These are phyloP conservation scores for Neolentinus lepideus DNA, from an alignment of 1,284 basidiomycete genomes.

Conservation along the genomic window DNA sequence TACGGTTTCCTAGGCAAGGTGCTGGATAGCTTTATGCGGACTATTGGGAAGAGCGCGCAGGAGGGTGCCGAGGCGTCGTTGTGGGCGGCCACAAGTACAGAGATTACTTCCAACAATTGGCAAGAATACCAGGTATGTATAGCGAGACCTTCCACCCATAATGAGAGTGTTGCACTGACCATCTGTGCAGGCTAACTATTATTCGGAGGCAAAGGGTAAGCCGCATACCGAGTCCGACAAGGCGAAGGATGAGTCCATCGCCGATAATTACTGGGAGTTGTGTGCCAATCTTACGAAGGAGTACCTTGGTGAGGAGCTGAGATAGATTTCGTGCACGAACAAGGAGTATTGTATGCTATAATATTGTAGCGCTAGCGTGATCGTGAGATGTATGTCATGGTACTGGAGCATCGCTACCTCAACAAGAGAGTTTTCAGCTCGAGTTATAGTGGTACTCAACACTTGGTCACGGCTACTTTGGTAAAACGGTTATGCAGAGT, in stretches of 20 bases:
- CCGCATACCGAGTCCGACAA: constrained; percentile 18
- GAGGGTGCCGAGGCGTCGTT: constrained; percentile 24
- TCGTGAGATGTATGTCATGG: no score
- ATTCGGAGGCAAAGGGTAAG: constrained; percentile 20
- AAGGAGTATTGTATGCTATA: background rate
- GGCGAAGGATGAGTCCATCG: constrained; percentile 16
- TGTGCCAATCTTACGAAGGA: constrained; percentile 18
- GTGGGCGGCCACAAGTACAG: constrained; percentile 22
- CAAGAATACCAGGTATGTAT: constrained; percentile 20
- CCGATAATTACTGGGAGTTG: constrained; percentile 21
- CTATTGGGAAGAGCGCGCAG: constrained; percentile 18
- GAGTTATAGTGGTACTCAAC: no score
- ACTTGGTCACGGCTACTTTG: background rate
- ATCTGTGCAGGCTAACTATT: constrained; percentile 20
- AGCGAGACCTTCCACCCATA: no score
- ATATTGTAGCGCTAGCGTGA: no score
- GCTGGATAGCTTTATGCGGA: constrained; percentile 15
- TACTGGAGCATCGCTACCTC: no score
- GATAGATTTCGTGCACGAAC: background rate
- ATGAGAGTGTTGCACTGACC: background rate
- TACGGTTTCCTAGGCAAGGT: constrained; percentile 19
- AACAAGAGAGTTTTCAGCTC: no score
- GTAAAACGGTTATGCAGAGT: background rate
- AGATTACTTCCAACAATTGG: constrained; percentile 22
- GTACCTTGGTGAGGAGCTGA: constrained; percentile 18